Base-by-base conservation (phyloP, 2,329 filamentous ascomycete genomes). In the Pseudocercospora musae region DNA sequence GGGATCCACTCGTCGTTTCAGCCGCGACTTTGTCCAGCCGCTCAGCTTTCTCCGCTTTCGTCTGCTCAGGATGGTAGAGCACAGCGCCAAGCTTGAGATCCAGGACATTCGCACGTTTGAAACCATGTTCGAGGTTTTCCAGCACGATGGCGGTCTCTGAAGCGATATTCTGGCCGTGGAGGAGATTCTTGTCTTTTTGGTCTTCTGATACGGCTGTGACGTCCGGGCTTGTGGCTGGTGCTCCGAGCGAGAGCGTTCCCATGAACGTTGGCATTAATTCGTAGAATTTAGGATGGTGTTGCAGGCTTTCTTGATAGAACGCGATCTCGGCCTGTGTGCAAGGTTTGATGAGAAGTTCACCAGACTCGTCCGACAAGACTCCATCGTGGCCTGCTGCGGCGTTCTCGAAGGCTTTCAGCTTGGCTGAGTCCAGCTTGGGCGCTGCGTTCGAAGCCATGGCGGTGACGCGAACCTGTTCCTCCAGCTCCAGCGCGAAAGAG, bases 341-440 rank as follows among this genome's bases (percentile, higher is more conserved):
- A 18, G 95, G 95, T 78, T 99, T 99, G 74, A 97, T 91, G 75
- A 99, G 90, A 33, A 98, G 82, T 66, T 89, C 86, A 74, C 95
- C 95, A 58, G 91, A 87, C 59, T 85, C 82, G 73, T 96, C 92
- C 74, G 89, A 92, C 71, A 96, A 85, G 52, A 96, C 94, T 67
- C 95, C 95, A 69, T 96, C 93, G 79, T 96, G 91, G 78, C 91
- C 91, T 66, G 91, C 91, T 65, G 92, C 91, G 56, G 89, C 90
- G 72, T 91, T 83, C 70, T 86, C 85, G 78, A 89, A 95, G 58
- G 87, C 83, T 68, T 87, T 81, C 50, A 93, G 81, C 62, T 87
- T 85, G 60, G 48, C 48, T 29, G 20, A n/a, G 21, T 52, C 48
- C 48, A 52, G 48, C 56, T 52, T 53, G 2, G 57, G 25, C 44